Evolutionary conservation across 805 yeast genomes (phyloP), one percentile per base, ranked within the genome.

Genomic region (Clavispora carvajalis): DNA sequence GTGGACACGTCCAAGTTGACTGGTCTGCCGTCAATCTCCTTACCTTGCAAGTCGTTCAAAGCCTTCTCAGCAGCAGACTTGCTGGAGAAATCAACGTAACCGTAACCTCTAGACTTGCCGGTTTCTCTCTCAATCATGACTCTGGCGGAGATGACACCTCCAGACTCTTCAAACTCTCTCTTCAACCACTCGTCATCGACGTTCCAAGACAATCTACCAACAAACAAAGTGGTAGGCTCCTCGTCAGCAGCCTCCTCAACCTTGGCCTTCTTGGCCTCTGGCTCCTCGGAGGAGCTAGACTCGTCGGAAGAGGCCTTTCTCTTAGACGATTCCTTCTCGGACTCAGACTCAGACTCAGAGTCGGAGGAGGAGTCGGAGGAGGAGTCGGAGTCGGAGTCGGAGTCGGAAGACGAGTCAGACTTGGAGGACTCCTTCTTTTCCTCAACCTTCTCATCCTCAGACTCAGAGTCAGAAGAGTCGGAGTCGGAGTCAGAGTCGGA

Each of bases 131-230:
- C 98, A 67, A 81, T 79, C 63, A 93, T 87, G 52, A 93, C 96
- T 72, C 99, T 83, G 52, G 98, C 97, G 55, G 81, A 65, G 26
- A 78, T 57, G 45, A 89, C 93, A 65, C 95, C 96, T 38, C 91
- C 95, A 47, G 66, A 45, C 47, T 75, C 77, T 63, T 82, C 89
- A 65, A 93, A 93, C 71, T 87, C 97, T 47, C 82, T 72, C 67
- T 75, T 74, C 64, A 93, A 80, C 95, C 96, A 86, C 45, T 82
- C 95, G 62, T 90, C 97, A 60, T 93, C 99, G 58, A 93, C 78
- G 67, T 81, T 85, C 98, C 98, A 93, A 16, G 98, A 89, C 59
- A 93, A 79, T 73, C 98, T 83, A 58, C 99, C 99, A 51, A 90
- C 98, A 58, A 93, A 93, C 51, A 93, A 66, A 46, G 98, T 91